These are phyloP conservation scores for Phytophthora citricola DNA, from an alignment of 352 stramenopile species.

Conservation along the genomic window DNA sequence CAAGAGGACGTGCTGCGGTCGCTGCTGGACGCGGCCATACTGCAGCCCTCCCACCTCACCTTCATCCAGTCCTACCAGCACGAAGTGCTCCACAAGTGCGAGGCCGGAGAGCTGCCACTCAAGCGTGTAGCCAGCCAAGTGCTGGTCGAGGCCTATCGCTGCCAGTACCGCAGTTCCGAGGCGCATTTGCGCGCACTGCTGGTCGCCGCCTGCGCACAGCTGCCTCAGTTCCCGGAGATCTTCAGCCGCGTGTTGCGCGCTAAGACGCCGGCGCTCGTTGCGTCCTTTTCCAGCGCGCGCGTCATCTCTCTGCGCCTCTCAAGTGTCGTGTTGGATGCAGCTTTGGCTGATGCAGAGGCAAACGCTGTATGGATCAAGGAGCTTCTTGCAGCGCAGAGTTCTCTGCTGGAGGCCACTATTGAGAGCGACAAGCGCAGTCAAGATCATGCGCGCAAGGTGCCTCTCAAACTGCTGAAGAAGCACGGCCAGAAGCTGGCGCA, in stretches of 20 bases:
- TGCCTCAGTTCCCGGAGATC: conserved; percentile 55
- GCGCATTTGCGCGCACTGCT: conserved; percentile 61
- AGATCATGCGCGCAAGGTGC: conserved; percentile 46
- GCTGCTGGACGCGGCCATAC: conserved; percentile 62
- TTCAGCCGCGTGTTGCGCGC: conserved; percentile 58
- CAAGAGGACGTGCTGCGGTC: conserved; percentile 71
- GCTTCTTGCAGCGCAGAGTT: conserved; percentile 54
- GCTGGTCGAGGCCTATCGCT: conserved; percentile 60
- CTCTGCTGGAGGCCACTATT: conserved; percentile 66
- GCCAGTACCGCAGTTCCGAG: conserved; percentile 64
- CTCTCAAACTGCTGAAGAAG: conserved; percentile 55
- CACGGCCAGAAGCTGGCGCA: conserved; percentile 46
- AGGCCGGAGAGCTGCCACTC: conserved; percentile 58
- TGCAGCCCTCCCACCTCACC: conserved; percentile 51
- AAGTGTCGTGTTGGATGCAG: conserved; percentile 56
- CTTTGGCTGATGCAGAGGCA: conserved; percentile 18
- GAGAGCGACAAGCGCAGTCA: conserved; percentile 54
- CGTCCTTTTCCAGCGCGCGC: conserved; percentile 61
- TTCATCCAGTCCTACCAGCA: conserved; percentile 76
- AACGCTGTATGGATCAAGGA: conserved; percentile 50
- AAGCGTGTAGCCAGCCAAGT: conserved; percentile 74
- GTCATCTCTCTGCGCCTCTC: conserved; percentile 67
- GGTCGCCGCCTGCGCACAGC: conserved; percentile 29
- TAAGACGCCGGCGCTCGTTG: conserved; percentile 46
- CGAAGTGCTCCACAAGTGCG: conserved; percentile 70